Conservation (phyloP, 768 basidiomycete genomes). For the Amyloporia xantha region DNA sequence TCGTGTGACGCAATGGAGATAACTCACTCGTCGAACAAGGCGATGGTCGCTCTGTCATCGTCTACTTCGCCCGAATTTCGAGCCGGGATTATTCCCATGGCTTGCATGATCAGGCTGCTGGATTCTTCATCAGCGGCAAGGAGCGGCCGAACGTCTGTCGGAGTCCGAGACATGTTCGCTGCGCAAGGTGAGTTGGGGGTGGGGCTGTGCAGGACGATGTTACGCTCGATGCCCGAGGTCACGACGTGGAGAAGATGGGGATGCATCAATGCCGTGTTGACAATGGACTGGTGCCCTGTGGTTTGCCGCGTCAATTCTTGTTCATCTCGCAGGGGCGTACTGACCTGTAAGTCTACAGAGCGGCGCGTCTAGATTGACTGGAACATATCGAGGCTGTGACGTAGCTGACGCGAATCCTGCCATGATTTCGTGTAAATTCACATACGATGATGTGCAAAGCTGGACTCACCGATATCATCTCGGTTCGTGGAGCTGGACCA, state of each 20-base stretch:
- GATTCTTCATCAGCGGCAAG: conserved; percentile 29
- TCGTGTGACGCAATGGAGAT: not conserved
- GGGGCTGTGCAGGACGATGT: conserved; percentile 63
- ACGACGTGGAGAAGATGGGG: conserved; percentile 59
- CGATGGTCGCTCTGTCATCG: conserved; percentile 46
- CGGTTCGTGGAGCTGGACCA: not conserved
- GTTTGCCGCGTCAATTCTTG: not conserved
- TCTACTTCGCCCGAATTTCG: conserved; percentile 23
- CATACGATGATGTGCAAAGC: conserved; percentile 1
- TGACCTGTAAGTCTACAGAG: conserved; percentile 53
- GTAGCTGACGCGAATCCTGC: conserved; percentile 42
- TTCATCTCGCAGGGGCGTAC: conserved; percentile 4
- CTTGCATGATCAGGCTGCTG: conserved; percentile 30
- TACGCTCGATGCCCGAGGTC: conserved; percentile 70
- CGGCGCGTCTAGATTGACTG: conserved; percentile 57
- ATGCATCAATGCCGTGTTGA: conserved; percentile 70
- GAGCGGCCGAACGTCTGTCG: conserved; percentile 41
- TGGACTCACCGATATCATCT: conserved; percentile 26
- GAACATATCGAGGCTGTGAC: conserved; percentile 42
- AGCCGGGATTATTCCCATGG: conserved; percentile 27
- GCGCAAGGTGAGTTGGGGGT: conserved; percentile 44
- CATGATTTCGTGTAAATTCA: conserved; percentile 27
- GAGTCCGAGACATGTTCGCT: conserved; percentile 38
- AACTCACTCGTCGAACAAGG: conserved; percentile 68
- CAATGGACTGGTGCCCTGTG: conserved; percentile 68